Evolutionary conservation across 768 basidiomycete genomes (phyloP).

Genomic region (Boletellus ananas): DNA sequence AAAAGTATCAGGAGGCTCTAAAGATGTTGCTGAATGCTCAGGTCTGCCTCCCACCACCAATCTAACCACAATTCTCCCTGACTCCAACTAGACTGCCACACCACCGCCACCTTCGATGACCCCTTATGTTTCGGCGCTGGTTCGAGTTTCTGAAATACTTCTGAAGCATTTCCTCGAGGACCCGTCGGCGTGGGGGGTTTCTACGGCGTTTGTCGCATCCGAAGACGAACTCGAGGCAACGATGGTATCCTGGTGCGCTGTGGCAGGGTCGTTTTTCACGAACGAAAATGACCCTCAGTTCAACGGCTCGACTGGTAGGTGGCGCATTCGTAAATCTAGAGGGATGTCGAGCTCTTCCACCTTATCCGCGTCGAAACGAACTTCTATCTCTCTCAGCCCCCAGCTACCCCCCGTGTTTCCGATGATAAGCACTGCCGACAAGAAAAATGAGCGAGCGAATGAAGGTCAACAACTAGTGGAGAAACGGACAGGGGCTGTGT

Average conservation of each 20-base stretch:
- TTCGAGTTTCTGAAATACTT: slow-evolving; percentile 47
- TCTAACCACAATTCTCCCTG: not conserved
- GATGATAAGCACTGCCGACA: slow-evolving; percentile 1
- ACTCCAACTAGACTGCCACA: slow-evolving; percentile 30
- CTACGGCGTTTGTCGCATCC: slow-evolving; percentile 52
- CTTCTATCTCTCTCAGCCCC: slow-evolving; percentile 8
- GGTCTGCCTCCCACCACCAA: slow-evolving; percentile 19
- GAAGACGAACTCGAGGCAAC: slow-evolving; percentile 52
- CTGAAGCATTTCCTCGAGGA: slow-evolving; percentile 53
- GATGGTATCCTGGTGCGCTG: slow-evolving; percentile 49
- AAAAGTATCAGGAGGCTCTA: slow-evolving; percentile 39
- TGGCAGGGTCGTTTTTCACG: slow-evolving; percentile 37
- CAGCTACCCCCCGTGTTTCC: slow-evolving; percentile 12
- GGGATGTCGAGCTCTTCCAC: slow-evolving; percentile 2
- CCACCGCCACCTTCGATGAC: slow-evolving; percentile 52
- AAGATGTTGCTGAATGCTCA: slow-evolving; percentile 35
- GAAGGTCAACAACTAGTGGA: slow-evolving; percentile 2
- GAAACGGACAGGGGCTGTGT: not conserved
- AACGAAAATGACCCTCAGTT: slow-evolving; percentile 13
- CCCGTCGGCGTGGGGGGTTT: slow-evolving; percentile 63
- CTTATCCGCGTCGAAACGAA: slow-evolving; percentile 2
- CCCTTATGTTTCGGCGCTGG: slow-evolving; percentile 48
- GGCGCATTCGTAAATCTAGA: slow-evolving; percentile 24
- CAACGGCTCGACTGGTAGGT: slow-evolving; percentile 13
- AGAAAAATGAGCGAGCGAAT: slow-evolving; percentile 5